Evolutionary conservation across 306 rosid genomes (phyloP), one percentile per base, ranked within the genome.

Genomic region (Sechiopsis laciniata): DNA sequence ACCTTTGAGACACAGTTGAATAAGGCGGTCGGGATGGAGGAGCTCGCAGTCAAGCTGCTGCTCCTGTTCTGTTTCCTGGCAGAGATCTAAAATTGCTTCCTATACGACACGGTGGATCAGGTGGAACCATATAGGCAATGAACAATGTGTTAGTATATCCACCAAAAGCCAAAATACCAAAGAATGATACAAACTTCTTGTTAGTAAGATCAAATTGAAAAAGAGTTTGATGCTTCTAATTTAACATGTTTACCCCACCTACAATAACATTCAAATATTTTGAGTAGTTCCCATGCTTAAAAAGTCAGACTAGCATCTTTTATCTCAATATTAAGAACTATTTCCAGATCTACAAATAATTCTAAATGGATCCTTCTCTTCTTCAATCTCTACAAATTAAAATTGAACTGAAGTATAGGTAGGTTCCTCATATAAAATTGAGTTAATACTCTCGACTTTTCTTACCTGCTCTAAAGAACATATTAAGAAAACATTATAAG

Each of bases 1-100:
- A 65, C 83, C 81, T 68, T 90, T 82, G 55, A 89, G 89, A 71
- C 98, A 94, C 76, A 86, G 71, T 72, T 87, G 84, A 78, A 94
- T 90, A 58, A 94, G 89, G 57, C 82, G 88, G 64, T 89, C 90
- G 0, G 98, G 97, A 82, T 78, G 87, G 77, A 90, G 95, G 73
- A 86, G 85, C 81, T 69, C 84, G 60, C 79, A 71, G 73, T 84
- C 92, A 50, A 71, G 79, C 76, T 71, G 77, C 80, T 90, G 87
- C 80, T 80, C 82, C 76, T 84, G 85, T 81, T 84, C 89, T 42
- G 50, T 68, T 19, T 78, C 81, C 46, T 77, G 55, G 24, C 75
- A 76, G 76, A 75, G 83, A 37, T 85, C 77, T 72, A 83, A 62
- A 79, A 94, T 86, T 81, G 84, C 87, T 81, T 89, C 97, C 97